phyloP scores from a whole-genome alignment of 768 basidiomycete species.

The Lactarius trivialis region DNA sequence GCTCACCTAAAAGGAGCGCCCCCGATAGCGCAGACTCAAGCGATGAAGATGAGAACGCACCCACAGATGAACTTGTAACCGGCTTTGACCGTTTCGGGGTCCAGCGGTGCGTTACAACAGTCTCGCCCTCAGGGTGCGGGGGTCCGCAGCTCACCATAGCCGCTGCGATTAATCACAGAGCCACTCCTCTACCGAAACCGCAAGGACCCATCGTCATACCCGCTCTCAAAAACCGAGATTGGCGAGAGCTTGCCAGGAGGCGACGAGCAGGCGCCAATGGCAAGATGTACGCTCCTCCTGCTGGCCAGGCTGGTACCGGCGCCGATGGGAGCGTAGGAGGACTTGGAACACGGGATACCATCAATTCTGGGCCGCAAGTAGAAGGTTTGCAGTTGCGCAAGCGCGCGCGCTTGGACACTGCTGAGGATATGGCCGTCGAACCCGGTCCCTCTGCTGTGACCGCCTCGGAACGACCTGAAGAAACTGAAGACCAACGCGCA shows the following conservation, averaged over 20 bases:
- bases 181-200: constrained; percentile 40
- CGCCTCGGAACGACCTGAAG: constrained; percentile 33
- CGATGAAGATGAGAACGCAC: constrained; percentile 43
- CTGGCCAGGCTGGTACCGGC: constrained; percentile 48
- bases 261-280: constrained; percentile 42
- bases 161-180: constrained; percentile 33
- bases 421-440: constrained; percentile 25
- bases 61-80: constrained; percentile 62
- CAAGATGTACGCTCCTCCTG: constrained; percentile 54
- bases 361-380: constrained; percentile 52
- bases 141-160: constrained; percentile 74
- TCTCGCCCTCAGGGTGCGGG: constrained; percentile 24
- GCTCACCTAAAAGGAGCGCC: constrained; percentile 38
- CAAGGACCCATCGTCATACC: constrained; percentile 78
- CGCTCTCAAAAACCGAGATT: constrained; percentile 80
- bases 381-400: constrained; percentile 57
- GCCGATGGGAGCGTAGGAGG: constrained; percentile 72
- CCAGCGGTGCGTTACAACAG: constrained; percentile 69
- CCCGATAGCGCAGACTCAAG: constrained; percentile 46
- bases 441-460: constrained; percentile 21
- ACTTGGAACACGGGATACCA: constrained; percentile 63
- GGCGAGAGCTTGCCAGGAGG: constrained; percentile 73
- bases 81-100: constrained; percentile 67
- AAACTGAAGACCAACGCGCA: constrained; percentile 74
- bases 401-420: constrained; percentile 25